phyloP scores from a whole-genome alignment of 371 early-diverging fungal species.

The Mucor racemosus region DNA sequence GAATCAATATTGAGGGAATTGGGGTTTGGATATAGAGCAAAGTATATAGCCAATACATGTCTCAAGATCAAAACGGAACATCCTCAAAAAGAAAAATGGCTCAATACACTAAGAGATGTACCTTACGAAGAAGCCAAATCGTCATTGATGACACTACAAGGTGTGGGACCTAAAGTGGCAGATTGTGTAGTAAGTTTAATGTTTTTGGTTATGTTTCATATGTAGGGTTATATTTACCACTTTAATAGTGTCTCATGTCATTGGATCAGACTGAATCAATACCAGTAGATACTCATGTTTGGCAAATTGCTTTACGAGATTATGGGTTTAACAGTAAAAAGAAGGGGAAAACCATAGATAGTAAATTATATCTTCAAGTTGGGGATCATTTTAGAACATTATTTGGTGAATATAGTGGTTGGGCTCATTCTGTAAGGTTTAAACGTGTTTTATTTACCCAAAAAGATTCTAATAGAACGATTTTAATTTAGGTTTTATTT shows the following conservation, averaged over 20 bases:
- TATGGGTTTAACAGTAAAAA: slow-evolving; percentile 64
- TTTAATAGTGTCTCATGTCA: slow-evolving; percentile 73
- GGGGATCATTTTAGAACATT: slow-evolving; percentile 73
- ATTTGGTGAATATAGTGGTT: slow-evolving; percentile 89
- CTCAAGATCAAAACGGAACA: slow-evolving; percentile 51
- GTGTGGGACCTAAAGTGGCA: slow-evolving; percentile 94
- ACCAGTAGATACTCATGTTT: slow-evolving; percentile 95
- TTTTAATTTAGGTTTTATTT: slow-evolving; percentile 46
- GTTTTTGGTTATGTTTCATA: background rate
- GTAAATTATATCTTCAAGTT: slow-evolving; percentile 71
- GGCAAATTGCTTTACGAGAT: slow-evolving; percentile 86
- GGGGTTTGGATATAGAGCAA: slow-evolving; percentile 97
- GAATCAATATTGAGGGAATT: slow-evolving; percentile 72
- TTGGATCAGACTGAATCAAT: slow-evolving; percentile 82
- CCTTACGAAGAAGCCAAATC: slow-evolving; percentile 64
- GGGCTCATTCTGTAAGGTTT: slow-evolving; percentile 86
- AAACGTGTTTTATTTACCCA: background rate
- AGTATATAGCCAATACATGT: slow-evolving; percentile 80
- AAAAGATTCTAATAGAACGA: background rate
- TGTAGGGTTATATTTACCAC: background rate
- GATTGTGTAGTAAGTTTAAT: slow-evolving; percentile 87
- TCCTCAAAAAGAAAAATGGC: slow-evolving; percentile 58
- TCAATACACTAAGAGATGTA: slow-evolving; percentile 58
- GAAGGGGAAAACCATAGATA: slow-evolving; percentile 67
- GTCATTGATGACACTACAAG: slow-evolving; percentile 70